Evolutionary conservation across 306 rosid genomes (phyloP).

Genomic region (Hylodesmum podocarpum): DNA sequence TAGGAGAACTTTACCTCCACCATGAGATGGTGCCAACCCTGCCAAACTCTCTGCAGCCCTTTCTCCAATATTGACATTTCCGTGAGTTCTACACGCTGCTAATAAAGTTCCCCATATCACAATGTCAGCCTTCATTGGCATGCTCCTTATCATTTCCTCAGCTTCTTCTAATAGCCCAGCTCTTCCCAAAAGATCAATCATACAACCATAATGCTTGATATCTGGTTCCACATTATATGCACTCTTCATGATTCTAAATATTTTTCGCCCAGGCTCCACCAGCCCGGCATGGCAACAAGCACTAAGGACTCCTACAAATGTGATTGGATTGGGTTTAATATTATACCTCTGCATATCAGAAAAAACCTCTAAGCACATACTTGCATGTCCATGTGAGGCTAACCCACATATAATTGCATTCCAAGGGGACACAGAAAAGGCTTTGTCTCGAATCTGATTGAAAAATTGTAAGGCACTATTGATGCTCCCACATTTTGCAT

Average conservation of each 20-base stretch:
- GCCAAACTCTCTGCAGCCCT: constrained; percentile 71
- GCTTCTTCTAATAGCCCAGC: constrained; percentile 82
- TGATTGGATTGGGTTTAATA: constrained; percentile 72
- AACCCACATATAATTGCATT: constrained; percentile 85
- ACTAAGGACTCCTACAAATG: constrained; percentile 77
- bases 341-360: constrained; percentile 54
- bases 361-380: constrained; percentile 65
- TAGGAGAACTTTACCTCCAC: constrained; percentile 72
- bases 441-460: constrained; percentile 52
- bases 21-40: constrained; percentile 70
- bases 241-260: constrained; percentile 71
- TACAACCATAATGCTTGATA: constrained; percentile 90
- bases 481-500: constrained; percentile 90
- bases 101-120: constrained; percentile 92
- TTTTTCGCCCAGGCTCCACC: constrained; percentile 65
- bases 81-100: constrained; percentile 83
- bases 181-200: constrained; percentile 92
- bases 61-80: constrained; percentile 76
- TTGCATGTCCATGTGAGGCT: constrained; percentile 82
- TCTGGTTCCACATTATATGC: constrained; percentile 71
- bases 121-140: constrained; percentile 84
- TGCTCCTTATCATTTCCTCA: constrained; percentile 57
- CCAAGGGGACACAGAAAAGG: constrained; percentile 75
- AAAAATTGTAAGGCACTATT: constrained; percentile 61
- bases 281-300: constrained; percentile 94